phyloP scores from a whole-genome alignment of 2,329 filamentous ascomycete species.

The Hypoxylon sp. region DNA sequence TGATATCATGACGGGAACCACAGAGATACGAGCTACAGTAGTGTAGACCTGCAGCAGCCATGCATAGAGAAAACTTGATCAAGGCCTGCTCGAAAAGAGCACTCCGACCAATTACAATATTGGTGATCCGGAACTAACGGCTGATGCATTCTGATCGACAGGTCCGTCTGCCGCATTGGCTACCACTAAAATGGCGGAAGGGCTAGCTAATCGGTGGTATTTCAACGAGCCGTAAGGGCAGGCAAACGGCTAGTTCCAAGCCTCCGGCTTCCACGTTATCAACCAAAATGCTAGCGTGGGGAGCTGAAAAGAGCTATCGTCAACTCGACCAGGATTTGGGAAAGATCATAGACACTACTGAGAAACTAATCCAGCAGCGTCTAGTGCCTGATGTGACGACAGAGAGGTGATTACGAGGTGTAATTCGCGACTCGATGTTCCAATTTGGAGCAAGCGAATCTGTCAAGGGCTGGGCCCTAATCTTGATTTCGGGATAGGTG shows the following conservation, averaged over 20 bases:
- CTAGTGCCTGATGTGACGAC: constrained; percentile 14
- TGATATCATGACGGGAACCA: constrained; percentile 39
- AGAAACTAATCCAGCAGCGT: constrained; percentile 9
- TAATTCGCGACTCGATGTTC: constrained; percentile 9
- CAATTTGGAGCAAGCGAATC: constrained; percentile 1
- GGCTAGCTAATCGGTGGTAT: constrained; percentile 29
- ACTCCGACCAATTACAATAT: constrained; percentile 26
- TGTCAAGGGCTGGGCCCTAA: constrained; percentile 12
- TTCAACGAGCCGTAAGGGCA: constrained; percentile 20
- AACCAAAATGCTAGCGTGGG: constrained; percentile 22
- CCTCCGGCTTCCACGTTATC: constrained; percentile 27
- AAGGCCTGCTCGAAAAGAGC: constrained; percentile 18
- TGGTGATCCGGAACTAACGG: constrained; percentile 30
- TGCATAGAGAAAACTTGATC: constrained; percentile 36
- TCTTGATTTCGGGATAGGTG: constrained; percentile 22
- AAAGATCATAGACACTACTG: constrained; percentile 17
- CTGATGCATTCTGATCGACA: constrained; percentile 41
- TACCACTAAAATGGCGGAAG: constrained; percentile 23
- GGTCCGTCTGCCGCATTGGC: constrained; percentile 38
- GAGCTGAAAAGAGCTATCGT: constrained; percentile 36
- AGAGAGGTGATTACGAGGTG: constrained; percentile 6
- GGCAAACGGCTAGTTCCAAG: constrained; percentile 22
- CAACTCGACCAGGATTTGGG: constrained; percentile 5
- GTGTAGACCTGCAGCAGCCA: constrained; percentile 37
- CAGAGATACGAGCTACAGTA: constrained; percentile 26